These are phyloP conservation scores for Protea cynaroides DNA, from an alignment of 164 flowering plant genomes.

Conservation along the genomic window DNA sequence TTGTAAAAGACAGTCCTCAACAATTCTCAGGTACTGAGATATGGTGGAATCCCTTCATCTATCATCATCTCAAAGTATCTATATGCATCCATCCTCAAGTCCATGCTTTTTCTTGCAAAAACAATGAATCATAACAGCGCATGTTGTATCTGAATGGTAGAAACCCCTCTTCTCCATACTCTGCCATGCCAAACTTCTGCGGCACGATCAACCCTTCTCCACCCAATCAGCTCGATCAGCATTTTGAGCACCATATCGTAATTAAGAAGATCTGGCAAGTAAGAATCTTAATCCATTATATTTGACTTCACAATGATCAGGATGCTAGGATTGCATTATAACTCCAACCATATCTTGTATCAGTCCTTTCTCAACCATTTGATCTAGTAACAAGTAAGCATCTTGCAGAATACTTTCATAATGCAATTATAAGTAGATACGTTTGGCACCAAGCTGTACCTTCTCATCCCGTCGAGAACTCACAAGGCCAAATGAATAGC, in stretches of 20 bases:
- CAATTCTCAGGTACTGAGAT: conserved; percentile 53
- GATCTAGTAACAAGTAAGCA: conserved; percentile 62
- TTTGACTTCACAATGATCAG: conserved; percentile 72
- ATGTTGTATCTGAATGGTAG: conserved; percentile 76
- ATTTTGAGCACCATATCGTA: conserved; percentile 82
- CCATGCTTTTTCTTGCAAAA: conserved; percentile 69
- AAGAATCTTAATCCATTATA: conserved; percentile 53
- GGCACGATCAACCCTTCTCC: conserved; percentile 72
- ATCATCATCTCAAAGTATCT: conserved; percentile 82
- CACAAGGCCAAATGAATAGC: conserved; percentile 60
- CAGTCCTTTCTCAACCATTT: conserved; percentile 66
- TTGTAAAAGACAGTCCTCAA: conserved; percentile 53
- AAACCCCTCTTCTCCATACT: conserved; percentile 60
- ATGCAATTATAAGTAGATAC: conserved; percentile 65
- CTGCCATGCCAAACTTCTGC: conserved; percentile 75
- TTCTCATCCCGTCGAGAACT: conserved; percentile 69
- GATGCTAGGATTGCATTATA: conserved; percentile 57
- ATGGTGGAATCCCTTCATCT: conserved; percentile 93
- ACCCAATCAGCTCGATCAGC: conserved; percentile 51
- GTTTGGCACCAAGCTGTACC: conserved; percentile 56
- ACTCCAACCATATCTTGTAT: too few species aligned
- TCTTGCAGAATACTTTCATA: conserved; percentile 61
- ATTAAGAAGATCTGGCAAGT: conserved; percentile 66
- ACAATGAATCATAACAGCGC: conserved; percentile 90
- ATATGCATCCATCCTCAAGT: conserved; percentile 84